These are phyloP conservation scores for Metschnikowia santaceciliae DNA, from an alignment of 805 yeast genomes.

Conservation along the genomic window DNA sequence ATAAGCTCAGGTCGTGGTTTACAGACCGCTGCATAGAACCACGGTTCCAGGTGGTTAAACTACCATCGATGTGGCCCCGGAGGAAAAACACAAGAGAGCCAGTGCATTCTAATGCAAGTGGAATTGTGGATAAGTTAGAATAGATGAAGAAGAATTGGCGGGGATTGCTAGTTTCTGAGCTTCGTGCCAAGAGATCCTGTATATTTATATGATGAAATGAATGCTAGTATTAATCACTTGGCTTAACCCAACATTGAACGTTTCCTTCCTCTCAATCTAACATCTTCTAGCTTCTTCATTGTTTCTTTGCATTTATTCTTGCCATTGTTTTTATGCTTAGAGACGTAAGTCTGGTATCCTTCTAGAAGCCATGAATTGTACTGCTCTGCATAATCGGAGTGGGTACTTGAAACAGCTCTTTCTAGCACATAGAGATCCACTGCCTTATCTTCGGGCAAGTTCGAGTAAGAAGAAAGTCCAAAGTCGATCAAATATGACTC, in stretches of 20 bases:
- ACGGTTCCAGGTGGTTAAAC: conserved; percentile 73
- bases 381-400: conserved; percentile 62
- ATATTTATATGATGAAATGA: background rate
- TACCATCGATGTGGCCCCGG: conserved; percentile 86
- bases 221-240: background rate
- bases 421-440: conserved; percentile 95
- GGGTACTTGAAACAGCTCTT: conserved; percentile 87
- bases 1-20: conserved; percentile 81
- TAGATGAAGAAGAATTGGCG: background rate
- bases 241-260: conserved; percentile 80
- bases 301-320: conserved; percentile 49
- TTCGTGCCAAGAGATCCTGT: background rate
- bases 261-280: conserved; percentile 88
- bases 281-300: conserved; percentile 68
- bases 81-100: conserved; percentile 37
- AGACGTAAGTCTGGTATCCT: conserved; percentile 49
- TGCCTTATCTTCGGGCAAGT: conserved; percentile 85
- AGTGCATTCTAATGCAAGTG: conserved; percentile 16
- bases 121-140: conserved; percentile 20
- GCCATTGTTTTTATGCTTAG: conserved; percentile 24
- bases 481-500: conserved; percentile 78
- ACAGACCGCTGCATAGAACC: conserved; percentile 93
- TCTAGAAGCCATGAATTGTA: conserved; percentile 70
- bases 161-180: background rate
- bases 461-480: conserved; percentile 78